Conservation (phyloP, 2,329 filamentous ascomycete species). For the Fusarium sp. region DNA sequence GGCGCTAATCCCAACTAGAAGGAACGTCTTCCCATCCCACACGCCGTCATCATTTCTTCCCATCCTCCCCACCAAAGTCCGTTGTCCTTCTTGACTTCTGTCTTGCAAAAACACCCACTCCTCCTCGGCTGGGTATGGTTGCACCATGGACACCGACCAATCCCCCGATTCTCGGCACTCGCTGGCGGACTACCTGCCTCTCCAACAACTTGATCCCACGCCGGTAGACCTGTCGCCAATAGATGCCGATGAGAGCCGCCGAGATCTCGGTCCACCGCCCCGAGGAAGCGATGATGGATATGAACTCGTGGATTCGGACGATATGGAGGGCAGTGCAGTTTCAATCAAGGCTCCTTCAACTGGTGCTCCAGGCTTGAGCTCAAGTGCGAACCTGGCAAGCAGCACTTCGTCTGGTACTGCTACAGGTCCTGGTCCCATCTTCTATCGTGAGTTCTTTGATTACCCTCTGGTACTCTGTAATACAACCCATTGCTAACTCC, state of each 20-base stretch:
- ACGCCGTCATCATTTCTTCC: conserved; percentile 27
- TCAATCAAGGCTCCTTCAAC: conserved; percentile 57
- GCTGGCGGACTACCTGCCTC: conserved; percentile 62
- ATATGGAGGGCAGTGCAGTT: conserved; percentile 46
- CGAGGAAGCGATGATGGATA: conserved; percentile 47
- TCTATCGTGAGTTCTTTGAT: conserved; percentile 71
- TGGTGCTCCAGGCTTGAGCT: conserved; percentile 68
- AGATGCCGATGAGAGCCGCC: conserved; percentile 53
- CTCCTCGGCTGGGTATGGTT: conserved; percentile 19
- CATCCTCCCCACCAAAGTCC: conserved; percentile 29
- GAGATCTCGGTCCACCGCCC: conserved; percentile 53
- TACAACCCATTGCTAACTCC: conserved; percentile 7
- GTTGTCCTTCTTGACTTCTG: neutral
- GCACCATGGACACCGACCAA: conserved; percentile 40
- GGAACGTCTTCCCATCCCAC: conserved; percentile 22
- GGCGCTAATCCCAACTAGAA: conserved; percentile 43
- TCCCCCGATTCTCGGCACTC: conserved; percentile 39
- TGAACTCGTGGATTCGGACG: conserved; percentile 42
- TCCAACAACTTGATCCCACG: conserved; percentile 84
- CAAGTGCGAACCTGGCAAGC: conserved; percentile 45
- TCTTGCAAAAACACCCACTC: conserved; percentile 1
- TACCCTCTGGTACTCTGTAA: neutral
- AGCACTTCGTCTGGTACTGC: conserved; percentile 8
- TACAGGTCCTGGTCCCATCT: conserved; percentile 74
- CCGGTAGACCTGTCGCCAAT: conserved; percentile 73